These are phyloP conservation scores for Tylopilus balloui DNA, from an alignment of 768 basidiomycete genomes.

Conservation along the genomic window DNA sequence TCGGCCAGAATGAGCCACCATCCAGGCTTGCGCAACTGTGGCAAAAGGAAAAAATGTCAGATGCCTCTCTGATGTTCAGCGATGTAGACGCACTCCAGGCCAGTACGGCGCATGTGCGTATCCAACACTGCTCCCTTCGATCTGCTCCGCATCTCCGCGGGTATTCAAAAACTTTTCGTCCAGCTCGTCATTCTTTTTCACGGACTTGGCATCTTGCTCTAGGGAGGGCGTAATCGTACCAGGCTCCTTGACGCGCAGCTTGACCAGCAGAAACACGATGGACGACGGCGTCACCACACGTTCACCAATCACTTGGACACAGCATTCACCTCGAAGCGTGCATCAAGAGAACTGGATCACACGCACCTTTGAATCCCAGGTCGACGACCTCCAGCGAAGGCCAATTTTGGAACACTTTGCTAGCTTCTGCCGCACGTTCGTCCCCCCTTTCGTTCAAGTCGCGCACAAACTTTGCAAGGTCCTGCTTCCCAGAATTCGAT, in stretches of 20 bases:
- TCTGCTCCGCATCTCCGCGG: slow-evolving; percentile 59
- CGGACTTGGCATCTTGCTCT: slow-evolving; percentile 39
- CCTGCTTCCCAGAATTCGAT: slow-evolving; percentile 24
- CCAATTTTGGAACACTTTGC: slow-evolving; percentile 66
- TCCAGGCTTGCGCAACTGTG: slow-evolving; percentile 77
- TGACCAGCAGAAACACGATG: slow-evolving; percentile 82
- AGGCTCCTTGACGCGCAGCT: slow-evolving; percentile 69
- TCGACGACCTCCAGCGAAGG: slow-evolving; percentile 75
- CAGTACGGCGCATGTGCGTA: slow-evolving; percentile 91
- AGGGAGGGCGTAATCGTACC: slow-evolving; percentile 29
- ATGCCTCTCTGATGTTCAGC: background rate
- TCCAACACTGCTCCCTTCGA: slow-evolving; percentile 43
- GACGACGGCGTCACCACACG: slow-evolving; percentile 81
- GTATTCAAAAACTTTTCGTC: slow-evolving; percentile 68
- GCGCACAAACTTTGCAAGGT: slow-evolving; percentile 16
- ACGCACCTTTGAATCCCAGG: slow-evolving; percentile 78
- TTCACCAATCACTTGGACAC: slow-evolving; percentile 77
- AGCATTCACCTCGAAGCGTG: background rate
- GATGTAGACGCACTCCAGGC: slow-evolving; percentile 63
- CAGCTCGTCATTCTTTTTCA: slow-evolving; percentile 49
- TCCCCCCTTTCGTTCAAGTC: slow-evolving; percentile 18
- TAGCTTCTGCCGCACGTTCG: slow-evolving; percentile 22
- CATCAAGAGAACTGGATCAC: background rate
- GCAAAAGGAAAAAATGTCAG: background rate
- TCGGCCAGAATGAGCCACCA: slow-evolving; percentile 94